Conservation (phyloP, 768 basidiomycete genomes). For the Lactifluus subvellereus region DNA sequence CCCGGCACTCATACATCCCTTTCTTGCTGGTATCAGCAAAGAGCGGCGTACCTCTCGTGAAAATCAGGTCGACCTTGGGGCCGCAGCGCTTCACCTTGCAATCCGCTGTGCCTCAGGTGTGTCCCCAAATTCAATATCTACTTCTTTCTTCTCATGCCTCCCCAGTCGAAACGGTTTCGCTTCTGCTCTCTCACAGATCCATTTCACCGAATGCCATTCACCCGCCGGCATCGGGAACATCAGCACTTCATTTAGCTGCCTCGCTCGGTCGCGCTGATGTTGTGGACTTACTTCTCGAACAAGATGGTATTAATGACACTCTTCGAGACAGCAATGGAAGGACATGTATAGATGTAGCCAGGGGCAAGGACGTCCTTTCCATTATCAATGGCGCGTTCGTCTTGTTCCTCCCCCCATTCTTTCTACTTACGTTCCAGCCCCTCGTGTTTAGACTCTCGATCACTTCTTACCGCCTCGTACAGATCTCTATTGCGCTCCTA, state of each 20-base stretch:
- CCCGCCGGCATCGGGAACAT: slow-evolving; percentile 64
- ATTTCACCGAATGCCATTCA: slow-evolving; percentile 77
- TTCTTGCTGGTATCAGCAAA: slow-evolving; percentile 69
- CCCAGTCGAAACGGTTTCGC: slow-evolving; percentile 59
- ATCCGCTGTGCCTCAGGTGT: slow-evolving; percentile 73
- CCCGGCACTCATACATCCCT: slow-evolving; percentile 72
- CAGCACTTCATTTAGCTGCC: slow-evolving; percentile 70
- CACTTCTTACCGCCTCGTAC: slow-evolving; percentile 68
- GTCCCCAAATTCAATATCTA: slow-evolving; percentile 26
- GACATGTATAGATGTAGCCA: slow-evolving; percentile 68
- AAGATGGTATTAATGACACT: slow-evolving; percentile 77
- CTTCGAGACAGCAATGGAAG: slow-evolving; percentile 59
- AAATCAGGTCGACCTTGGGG: slow-evolving; percentile 54
- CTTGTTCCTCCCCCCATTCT: not conserved
- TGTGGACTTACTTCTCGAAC: slow-evolving; percentile 69
- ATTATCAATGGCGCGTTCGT: slow-evolving; percentile 57
- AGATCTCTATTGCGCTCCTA: slow-evolving; percentile 69
- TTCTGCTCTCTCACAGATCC: slow-evolving; percentile 64
- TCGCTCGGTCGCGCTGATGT: slow-evolving; percentile 67
- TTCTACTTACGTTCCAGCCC: not conserved
- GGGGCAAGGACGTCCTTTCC: slow-evolving; percentile 56
- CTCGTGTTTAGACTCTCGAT: slow-evolving; percentile 56
- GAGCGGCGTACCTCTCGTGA: slow-evolving; percentile 49
- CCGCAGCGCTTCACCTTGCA: slow-evolving; percentile 74
- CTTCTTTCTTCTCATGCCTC: not conserved